Conservation (phyloP, 495 filamentous ascomycete genomes). For the Parmelia sp. region DNA sequence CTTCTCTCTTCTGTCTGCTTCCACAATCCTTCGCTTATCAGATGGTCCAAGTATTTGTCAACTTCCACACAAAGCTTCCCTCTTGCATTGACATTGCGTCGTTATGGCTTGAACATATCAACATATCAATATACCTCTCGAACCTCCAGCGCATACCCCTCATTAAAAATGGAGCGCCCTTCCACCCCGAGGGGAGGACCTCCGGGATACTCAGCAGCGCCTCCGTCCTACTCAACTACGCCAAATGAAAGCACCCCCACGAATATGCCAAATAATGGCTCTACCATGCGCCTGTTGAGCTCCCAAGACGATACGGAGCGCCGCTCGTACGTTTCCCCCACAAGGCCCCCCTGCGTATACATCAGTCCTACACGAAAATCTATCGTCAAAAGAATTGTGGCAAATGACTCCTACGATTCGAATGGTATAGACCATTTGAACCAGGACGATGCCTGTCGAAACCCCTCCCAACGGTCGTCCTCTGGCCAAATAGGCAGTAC, state of each 20-base stretch:
- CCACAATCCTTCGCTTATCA: not conserved
- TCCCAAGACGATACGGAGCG: conserved; percentile 44
- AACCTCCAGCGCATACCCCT: not conserved
- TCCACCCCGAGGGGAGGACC: conserved; percentile 28
- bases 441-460: conserved; percentile 22
- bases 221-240: conserved; percentile 32
- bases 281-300: conserved; percentile 58
- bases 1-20: too few species aligned
- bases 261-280: conserved; percentile 37
- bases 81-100: not conserved
- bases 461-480: conserved; percentile 24
- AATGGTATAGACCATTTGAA: conserved; percentile 9
- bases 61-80: not conserved
- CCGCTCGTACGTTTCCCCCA: conserved; percentile 40
- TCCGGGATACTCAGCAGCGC: conserved; percentile 29
- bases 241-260: conserved; percentile 33
- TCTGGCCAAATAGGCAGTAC: conserved; percentile 24
- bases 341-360: conserved; percentile 15
- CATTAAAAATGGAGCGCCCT: conserved; percentile 28
- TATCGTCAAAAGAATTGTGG: conserved; percentile 10
- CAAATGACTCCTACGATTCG: conserved; percentile 22
- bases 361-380: conserved; percentile 20
- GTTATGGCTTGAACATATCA: not conserved
- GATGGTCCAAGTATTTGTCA: not conserved
- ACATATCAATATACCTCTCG: conserved; percentile 5